phyloP scores from a whole-genome alignment of 2,329 filamentous ascomycete species.

The Ophiostoma ips region DNA sequence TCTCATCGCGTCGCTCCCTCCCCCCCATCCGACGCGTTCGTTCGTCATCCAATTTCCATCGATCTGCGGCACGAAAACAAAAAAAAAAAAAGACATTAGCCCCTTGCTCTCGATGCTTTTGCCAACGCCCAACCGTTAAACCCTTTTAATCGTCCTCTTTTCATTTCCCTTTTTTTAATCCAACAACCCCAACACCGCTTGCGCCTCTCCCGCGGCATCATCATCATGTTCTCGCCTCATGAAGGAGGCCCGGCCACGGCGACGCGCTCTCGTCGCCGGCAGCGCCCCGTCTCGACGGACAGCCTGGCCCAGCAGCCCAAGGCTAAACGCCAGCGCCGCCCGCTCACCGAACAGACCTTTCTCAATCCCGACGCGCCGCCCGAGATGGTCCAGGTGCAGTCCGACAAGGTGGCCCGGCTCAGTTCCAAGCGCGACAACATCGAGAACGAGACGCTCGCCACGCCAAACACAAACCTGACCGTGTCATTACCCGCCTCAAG shows the following conservation, averaged over 20 bases:
- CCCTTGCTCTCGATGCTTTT: conserved; percentile 4
- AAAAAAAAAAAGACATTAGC: not conserved
- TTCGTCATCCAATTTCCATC: not conserved
- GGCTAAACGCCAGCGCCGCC: conserved; percentile 47
- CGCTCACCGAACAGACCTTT: conserved; percentile 43
- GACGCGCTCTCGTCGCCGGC: conserved; percentile 46
- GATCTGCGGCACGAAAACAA: not conserved
- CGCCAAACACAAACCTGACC: conserved; percentile 8
- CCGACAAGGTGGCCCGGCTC: conserved; percentile 33
- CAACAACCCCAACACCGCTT: not conserved
- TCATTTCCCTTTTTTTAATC: not conserved
- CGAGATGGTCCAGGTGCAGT: conserved; percentile 44
- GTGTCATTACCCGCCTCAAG: conserved; percentile 20
- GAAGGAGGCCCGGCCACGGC: conserved; percentile 40
- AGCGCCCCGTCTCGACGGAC: conserved; percentile 44
- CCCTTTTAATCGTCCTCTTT: not conserved
- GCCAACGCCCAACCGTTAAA: not conserved
- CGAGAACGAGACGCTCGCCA: conserved; percentile 23
- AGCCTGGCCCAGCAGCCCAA: conserved; percentile 43
- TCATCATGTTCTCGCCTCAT: conserved; percentile 42
- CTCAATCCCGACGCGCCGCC: conserved; percentile 34
- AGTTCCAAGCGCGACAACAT: conserved; percentile 32
- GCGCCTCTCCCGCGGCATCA: not conserved
- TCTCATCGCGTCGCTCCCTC: not conserved
- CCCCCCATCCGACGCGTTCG: not conserved